Evolutionary conservation across 495 filamentous ascomycete species (phyloP), one percentile per base, ranked within the genome.

Genomic region (Patellaria atrata): DNA sequence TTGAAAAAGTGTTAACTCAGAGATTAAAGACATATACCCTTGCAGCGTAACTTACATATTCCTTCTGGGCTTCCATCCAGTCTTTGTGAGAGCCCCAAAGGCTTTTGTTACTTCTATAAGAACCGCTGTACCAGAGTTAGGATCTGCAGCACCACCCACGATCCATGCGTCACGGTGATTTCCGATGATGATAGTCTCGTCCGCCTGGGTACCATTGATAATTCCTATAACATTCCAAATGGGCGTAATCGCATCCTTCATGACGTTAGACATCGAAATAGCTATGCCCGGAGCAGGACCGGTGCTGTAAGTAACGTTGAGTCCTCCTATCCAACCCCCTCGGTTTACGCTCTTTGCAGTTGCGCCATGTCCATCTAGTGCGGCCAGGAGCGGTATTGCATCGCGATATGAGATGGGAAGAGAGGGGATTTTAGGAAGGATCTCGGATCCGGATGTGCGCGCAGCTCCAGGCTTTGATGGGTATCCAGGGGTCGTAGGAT

Each of bases 11-110:
- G n/a, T n/a, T n/a, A n/a, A n/a, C n/a, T n/a, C n/a, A n/a, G n/a
- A n/a, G n/a, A n/a, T n/a, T n/a, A n/a, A n/a, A n/a, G n/a, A n/a
- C n/a, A n/a, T n/a, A n/a, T n/a, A n/a, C n/a, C n/a, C n/a, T n/a
- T n/a, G n/a, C n/a, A n/a, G n/a, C n/a, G n/a, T n/a, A n/a, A n/a
- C n/a, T n/a, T n/a, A n/a, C n/a, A n/a, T n/a, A n/a, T n/a, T 52
- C 13, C 61, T 43, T 26, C 19, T 35, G 11, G 61, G 61, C 37
- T 56, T 60, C 61, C 61, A 64, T 3, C 61, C 61, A n/a, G 23
- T 45, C 27, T 49, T 38, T 6, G 53, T 12, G 29, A 59, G 63
- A 21, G 44, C 49, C 10, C 60, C 58, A 28, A 64, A 59, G 5
- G 57, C 44, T 12, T 37, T 45, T 2, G 44, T 37, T 0, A 65